A percentile compares a stretch with the other conserved stretches of the same genome.
Conservation (phyloP, 768 basidiomycete species). For the Rhizopogon salebrosus region DNA sequence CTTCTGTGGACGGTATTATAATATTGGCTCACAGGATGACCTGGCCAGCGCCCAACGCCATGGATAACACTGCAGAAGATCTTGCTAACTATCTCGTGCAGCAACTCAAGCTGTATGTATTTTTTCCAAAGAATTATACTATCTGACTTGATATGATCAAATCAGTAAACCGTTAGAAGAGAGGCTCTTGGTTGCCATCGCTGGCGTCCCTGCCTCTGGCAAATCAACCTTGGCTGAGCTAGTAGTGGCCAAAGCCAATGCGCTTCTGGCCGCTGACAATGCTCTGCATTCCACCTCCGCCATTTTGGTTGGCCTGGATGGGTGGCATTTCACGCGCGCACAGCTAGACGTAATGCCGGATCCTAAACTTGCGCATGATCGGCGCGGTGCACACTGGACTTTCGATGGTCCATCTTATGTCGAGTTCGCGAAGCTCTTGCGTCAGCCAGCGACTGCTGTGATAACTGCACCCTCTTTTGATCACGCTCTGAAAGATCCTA, state of each 20-base stretch:
- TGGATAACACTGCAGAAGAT: slow-evolving; percentile 37
- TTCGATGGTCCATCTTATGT: slow-evolving; percentile 77
- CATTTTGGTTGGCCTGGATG: slow-evolving; percentile 77
- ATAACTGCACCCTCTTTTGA: slow-evolving; percentile 80
- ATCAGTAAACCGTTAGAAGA: background rate
- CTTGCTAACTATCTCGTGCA: slow-evolving; percentile 35
- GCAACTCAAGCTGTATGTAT: slow-evolving; percentile 33
- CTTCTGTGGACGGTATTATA: too few relatives aligned
- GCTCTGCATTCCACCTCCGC: slow-evolving; percentile 27
- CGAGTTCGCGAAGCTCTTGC: slow-evolving; percentile 56
- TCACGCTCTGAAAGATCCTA: slow-evolving; percentile 85
- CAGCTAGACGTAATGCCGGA: slow-evolving; percentile 75
- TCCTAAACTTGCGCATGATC: slow-evolving; percentile 68
- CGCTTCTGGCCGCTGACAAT: slow-evolving; percentile 22
- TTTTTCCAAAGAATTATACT: slow-evolving; percentile 14
- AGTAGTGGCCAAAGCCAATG: slow-evolving; percentile 51
- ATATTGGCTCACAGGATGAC: too few relatives aligned
- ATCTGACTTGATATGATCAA: background rate
- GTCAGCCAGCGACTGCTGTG: slow-evolving; percentile 26
- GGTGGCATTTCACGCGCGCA: slow-evolving; percentile 84
- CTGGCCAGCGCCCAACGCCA: slow-evolving; percentile 14
- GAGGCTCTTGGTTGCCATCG: slow-evolving; percentile 66
- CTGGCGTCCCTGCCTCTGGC: slow-evolving; percentile 81
- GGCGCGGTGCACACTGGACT: slow-evolving; percentile 88
- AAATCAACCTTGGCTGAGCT: slow-evolving; percentile 73